Percentiles rank a stretch among this genome's conserved stretches.
Conservation (phyloP, 108 stramenopile species). For the Nitzschia sp. region DNA sequence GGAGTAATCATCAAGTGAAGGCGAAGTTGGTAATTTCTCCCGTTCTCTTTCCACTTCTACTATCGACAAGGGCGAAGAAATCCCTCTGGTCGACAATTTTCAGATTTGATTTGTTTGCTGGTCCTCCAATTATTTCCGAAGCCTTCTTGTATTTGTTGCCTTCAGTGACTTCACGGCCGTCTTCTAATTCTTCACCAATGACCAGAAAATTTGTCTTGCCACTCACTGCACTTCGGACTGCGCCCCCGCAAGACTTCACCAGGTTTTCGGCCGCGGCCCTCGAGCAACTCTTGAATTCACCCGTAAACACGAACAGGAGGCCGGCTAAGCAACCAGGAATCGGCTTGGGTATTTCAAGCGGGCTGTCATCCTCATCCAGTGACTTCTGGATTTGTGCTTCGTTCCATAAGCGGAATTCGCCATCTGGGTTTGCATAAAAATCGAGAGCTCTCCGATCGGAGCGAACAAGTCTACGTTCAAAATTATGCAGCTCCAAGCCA, state of each 20-base stretch:
- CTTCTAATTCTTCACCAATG: background rate
- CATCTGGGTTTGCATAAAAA: conserved; percentile 37
- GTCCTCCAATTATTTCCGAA: too few relatives aligned
- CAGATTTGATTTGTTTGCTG: too few relatives aligned
- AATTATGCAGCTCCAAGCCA: conserved; percentile 58
- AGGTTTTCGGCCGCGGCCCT: conserved; percentile 12
- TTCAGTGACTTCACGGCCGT: conserved; percentile 8
- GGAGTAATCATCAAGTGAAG: too few relatives aligned
- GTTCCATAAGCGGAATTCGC: background rate
- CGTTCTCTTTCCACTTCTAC: too few relatives aligned
- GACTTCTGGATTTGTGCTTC: too few relatives aligned
- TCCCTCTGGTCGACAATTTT: too few relatives aligned
- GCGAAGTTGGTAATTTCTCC: too few relatives aligned
- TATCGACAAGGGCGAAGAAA: too few relatives aligned
- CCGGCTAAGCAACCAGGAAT: conserved; percentile 31
- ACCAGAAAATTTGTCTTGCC: conserved; percentile 18
- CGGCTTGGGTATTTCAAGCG: too few relatives aligned
- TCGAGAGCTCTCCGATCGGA: conserved; percentile 49
- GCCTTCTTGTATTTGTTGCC: conserved; percentile 22
- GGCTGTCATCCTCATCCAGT: conserved; percentile 18
- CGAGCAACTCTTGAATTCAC: background rate
- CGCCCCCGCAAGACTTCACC: conserved; percentile 13
- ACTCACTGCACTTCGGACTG: conserved; percentile 6
- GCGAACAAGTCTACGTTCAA: conserved; percentile 46
- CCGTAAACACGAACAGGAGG: conserved; percentile 22